Base-by-base conservation (phyloP, 1,284 basidiomycete species). In the Trichosporon sp. region DNA sequence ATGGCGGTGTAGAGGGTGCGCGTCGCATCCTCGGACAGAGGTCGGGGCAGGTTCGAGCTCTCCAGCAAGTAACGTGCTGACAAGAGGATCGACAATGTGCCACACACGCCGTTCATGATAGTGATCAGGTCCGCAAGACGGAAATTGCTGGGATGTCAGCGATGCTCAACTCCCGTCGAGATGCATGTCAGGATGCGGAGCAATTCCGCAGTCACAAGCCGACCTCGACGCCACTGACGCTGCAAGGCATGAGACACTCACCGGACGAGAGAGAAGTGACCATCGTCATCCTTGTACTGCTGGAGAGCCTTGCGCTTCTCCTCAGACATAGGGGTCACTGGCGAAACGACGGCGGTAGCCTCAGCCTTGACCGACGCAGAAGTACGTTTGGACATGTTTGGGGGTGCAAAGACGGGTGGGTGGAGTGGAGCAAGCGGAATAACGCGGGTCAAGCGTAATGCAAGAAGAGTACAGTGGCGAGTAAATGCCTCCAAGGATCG, bases 61-160 rank as follows among this genome's bases (percentile, higher is more conserved):
- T 93, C 79, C 75, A 96, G 88, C 85, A 96, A 96, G 72, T 91
- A 90, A 51, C 92, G 94, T 7, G 93, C 96, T 46, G 92, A 95
- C 83, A 96, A 96, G 76, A 99, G 88, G 77, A 84, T 84, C 54
- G 96, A 98, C 78, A 98, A 91, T 14, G 93, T 93, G 71, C 97
- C 97, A 85, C 97, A 99, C 82, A 99, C 93, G 54, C 97, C 97
- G 82, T 99, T 99, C 91, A 97, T 96, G 76, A 99, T 94, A n/a
- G 96, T 99, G 79, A 99, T 94, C 63, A 97, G 89, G 85, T 99
- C 96, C 77, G 96, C 96, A 43, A 99, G 89, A 71, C 96, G 94
- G 83, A 99, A 99, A 85, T 98, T 99, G 78, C 96, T 97, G 78
- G 43, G 6, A 5, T 40, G 19, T 66, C 2, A 35, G 43, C 59